Conservation (phyloP, 805 yeast genomes). For the Henningerozyma blattae region DNA sequence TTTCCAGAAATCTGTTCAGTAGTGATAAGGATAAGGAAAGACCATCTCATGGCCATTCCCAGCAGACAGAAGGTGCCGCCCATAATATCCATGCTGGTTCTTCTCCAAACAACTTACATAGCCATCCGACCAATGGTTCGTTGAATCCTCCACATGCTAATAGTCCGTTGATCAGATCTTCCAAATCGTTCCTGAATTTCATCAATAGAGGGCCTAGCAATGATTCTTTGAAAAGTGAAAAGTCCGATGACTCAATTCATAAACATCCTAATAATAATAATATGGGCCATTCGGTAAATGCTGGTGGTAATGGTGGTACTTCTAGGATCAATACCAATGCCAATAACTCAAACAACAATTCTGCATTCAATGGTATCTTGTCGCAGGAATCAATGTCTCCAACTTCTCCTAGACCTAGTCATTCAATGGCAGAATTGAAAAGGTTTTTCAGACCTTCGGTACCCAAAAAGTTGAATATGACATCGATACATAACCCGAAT, state of each 20-base stretch:
- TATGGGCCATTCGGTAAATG: background rate
- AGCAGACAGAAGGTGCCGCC: background rate
- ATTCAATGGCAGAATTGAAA: slow-evolving; percentile 61
- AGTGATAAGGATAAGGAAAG: slow-evolving; percentile 3
- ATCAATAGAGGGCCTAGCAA: slow-evolving; percentile 21
- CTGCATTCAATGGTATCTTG: background rate
- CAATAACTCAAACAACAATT: background rate
- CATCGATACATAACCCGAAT: slow-evolving; percentile 3
- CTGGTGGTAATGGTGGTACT: background rate
- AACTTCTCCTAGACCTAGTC: slow-evolving; percentile 16
- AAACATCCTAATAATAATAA: slow-evolving; percentile 1
- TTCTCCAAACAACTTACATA: background rate
- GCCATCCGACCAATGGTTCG: background rate
- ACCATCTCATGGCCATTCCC: slow-evolving; percentile 2
- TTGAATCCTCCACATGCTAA: background rate
- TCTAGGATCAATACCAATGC: slow-evolving; percentile 1
- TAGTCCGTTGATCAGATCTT: slow-evolving; percentile 10
- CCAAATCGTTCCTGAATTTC: slow-evolving; percentile 21
- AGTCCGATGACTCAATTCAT: slow-evolving; percentile 16
- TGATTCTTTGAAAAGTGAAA: slow-evolving; percentile 22
- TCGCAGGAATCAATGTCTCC: slow-evolving; percentile 8
- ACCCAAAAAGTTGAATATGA: slow-evolving; percentile 13
- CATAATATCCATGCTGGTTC: background rate
- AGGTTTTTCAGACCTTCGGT: slow-evolving; percentile 51
- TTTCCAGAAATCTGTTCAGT: slow-evolving; percentile 21